Conservation (phyloP, 2,329 filamentous ascomycete genomes). For the Ophiostoma piceae region DNA sequence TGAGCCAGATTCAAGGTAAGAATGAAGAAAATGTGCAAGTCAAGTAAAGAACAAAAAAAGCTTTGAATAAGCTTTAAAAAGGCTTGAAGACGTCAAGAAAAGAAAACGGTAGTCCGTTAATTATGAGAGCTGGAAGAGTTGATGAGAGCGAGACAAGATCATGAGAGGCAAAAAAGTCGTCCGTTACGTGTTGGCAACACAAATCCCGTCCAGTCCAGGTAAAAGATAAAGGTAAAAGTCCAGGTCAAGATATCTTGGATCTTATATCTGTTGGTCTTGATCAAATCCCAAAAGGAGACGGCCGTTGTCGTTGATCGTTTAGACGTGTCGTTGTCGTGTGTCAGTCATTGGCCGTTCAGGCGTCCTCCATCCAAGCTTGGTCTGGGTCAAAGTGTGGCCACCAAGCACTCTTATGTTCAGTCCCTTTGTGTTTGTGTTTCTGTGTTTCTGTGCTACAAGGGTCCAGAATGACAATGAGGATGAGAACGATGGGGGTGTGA, state of each 20-base stretch:
- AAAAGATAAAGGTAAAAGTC: neutral
- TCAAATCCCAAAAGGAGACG: neutral
- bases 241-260: neutral
- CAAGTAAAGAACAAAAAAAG: neutral
- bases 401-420: slow-evolving; percentile 5
- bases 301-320: neutral
- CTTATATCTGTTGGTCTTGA: neutral
- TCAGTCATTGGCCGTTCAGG: neutral
- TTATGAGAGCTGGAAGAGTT: neutral
- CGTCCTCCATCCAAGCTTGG: neutral
- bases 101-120: neutral
- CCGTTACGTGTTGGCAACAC: neutral
- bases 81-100: no score
- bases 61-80: no score
- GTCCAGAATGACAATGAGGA: neutral
- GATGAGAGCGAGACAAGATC: neutral
- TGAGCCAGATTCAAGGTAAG: neutral
- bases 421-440: neutral
- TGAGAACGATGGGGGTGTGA: slow-evolving; percentile 14
- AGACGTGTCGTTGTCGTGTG: neutral
- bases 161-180: slow-evolving; percentile 7
- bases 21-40: neutral
- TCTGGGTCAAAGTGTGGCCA: slow-evolving; percentile 1
- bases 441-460: slow-evolving; percentile 15
- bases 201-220: slow-evolving; percentile 10